These are phyloP conservation scores for Erodium texanum DNA, from an alignment of 441 rosid species.

Conservation along the genomic window DNA sequence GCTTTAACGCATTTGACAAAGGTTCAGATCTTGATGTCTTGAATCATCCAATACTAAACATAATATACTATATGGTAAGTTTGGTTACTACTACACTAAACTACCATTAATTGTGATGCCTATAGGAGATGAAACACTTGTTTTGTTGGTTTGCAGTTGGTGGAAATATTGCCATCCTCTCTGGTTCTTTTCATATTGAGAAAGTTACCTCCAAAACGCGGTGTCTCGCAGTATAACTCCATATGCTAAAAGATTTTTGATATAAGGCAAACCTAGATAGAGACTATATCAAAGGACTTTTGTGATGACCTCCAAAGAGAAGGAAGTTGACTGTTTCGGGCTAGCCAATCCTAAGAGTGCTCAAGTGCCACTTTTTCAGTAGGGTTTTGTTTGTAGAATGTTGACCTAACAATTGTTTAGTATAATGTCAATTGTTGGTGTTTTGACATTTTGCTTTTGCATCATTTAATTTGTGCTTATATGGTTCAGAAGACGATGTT, in stretches of 20 bases:
- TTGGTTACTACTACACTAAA: no score
- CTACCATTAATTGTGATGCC: not conserved
- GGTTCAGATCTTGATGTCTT: slow-evolving; percentile 72
- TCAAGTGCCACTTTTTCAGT: no score
- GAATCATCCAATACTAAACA: slow-evolving; percentile 73
- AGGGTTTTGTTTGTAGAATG: no score
- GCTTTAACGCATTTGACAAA: slow-evolving; percentile 71
- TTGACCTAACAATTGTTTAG: no score
- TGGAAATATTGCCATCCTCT: slow-evolving; percentile 76
- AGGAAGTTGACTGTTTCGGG: no score
- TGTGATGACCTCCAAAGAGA: not conserved
- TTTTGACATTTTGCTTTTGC: not conserved
- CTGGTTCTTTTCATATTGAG: slow-evolving; percentile 76
- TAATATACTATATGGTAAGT: slow-evolving; percentile 66
- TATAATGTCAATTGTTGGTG: not conserved
- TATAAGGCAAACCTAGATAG: not conserved
- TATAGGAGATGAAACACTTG: not conserved
- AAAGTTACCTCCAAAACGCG: slow-evolving; percentile 83
- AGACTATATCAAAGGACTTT: not conserved
- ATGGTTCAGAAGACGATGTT: not conserved
- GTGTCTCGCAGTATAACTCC: slow-evolving; percentile 64
- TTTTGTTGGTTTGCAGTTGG: slow-evolving; percentile 42
- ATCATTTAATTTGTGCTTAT: no score
- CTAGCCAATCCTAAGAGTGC: no score
- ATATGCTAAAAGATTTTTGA: slow-evolving; percentile 32